Base-by-base conservation (phyloP, 2,329 filamentous ascomycete genomes). In the Paecilomyces variotii region DNA sequence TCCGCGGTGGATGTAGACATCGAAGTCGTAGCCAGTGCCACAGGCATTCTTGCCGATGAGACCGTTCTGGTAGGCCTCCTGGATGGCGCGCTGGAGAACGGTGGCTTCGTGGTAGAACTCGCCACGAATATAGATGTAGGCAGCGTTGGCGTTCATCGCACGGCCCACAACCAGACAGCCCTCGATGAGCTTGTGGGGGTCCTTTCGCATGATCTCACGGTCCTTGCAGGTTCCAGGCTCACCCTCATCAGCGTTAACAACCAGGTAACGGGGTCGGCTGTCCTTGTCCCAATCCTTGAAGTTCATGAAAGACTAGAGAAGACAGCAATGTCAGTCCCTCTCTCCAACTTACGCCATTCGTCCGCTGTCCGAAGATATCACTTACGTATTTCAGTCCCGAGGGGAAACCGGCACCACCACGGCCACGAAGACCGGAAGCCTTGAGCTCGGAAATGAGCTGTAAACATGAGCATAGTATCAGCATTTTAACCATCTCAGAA, bases 261-360 rank as follows among this genome's bases (percentile, higher is more conserved):
- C 93, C 57, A 99, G 82, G 74, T 99, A 99, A 71, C 94, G 87
- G 65, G 94, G 94, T 79, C 96, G 96, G 69, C 78, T 88, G 76
- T 97, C 94, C 80, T 99, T 96, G 71, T 99, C 93, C 94, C 94
- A 99, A 70, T 91, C 94, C 80, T 97, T 97, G 83, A 93, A 92
- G 83, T 99, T 99, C 94, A 99, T 99, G 79, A 99, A 99, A 55
- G 92, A 97, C 91, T 96, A 71, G 63, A 70, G 69, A 60, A 10
- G 30, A 39, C 26, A 53, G 19, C 45, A 39, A 30, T 24, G 55
- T 49, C 51, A 52, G 39, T 57, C 55, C 56, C 58, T 59, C 27
- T 12, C 14, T 27, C 26, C 12, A 10, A 14, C 30, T 7, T 50
- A 55, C 34, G 45, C 6, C 30, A 54, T 25, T 49, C 34, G 52